Evolutionary conservation across 2,329 filamentous ascomycete species (phyloP), one percentile per base, ranked within the genome.

Genomic region (Mycocentrospora acerina): DNA sequence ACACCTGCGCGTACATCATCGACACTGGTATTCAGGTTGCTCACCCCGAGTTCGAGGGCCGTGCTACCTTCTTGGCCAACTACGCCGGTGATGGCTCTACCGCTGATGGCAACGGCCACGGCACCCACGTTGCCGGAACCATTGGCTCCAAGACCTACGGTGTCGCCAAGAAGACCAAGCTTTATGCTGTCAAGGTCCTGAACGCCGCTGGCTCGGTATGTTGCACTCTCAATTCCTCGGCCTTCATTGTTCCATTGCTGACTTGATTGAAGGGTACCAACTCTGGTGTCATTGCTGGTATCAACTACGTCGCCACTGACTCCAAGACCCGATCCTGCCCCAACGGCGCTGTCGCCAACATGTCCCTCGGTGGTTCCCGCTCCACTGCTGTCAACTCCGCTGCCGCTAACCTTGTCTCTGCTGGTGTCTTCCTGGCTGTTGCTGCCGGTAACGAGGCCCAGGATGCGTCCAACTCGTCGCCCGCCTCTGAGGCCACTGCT

Each of bases 11-110:
- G 18, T 86, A 80, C 59, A 67, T 86, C 16, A 76, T 86, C 27
- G 83, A 86, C 64, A 85, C 82, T 5, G 83, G 83, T 50, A 79
- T 86, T 59, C 68, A 68, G 37, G 67, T 68, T 25, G 70, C 71
- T 5, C 83, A 86, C 64, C 36, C 61, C 7, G 66, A 70, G 24
- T 69, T 70, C 17, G 66, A 66, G 43, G 62, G 64, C 32, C 66
- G 67, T 49, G 66, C 66, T 24, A 63, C 57, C 24, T 66, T 62
- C 53, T 50, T 68, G 13, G 59, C 61, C 46, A 68, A 67, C 55
- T 66, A 53, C 36, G 62, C 62, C 38, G 62, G 63, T 29, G 64
- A 67, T 40, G 59, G 61, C 30, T 31, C 29, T 2, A 63, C 61
- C 53, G 53, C 57, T 12, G 66, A 70, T 41, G 63, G 64, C 28